Evolutionary conservation across 371 early-diverging fungal genomes (phyloP), one percentile per base, ranked within the genome.

Genomic region (Apophysomyces trapeziformis): DNA sequence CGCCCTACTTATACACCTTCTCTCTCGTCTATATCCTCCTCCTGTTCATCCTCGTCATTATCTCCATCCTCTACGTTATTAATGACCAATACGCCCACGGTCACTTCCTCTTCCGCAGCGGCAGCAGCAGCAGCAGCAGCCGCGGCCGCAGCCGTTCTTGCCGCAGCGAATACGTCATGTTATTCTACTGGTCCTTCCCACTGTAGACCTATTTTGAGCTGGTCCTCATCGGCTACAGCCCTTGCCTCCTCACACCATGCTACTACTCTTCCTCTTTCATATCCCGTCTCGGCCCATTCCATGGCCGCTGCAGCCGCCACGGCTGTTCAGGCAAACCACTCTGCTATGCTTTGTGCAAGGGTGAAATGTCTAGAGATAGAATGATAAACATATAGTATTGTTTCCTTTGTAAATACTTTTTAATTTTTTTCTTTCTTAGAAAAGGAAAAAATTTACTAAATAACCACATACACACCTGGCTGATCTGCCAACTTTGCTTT

Each of bases 201-300:
- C 7, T 72, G 73, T 58, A 75, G 69, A 61, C 79, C 79, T 2
- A 76, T 79, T 57, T 58, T 79, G 69, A 79, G 79, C 73, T 79
- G 79, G 79, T 78, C 79, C 64, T 78, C 78, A 67, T 78, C 78
- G 4, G 43, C 67, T 26, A 67, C 67, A 57, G 65, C 65, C 32
- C 59, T 59, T 39, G 57, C 61, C 13, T 72, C 57, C 50, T 66
- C 63, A 37, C 59, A 58, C 45, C 70, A 65, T 39, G 38, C 58
- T 60, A 44, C 32, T 26, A 26, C 32, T 3, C 32, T 56, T 66
- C 32, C 41, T 59, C 41, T 58, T 38, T 57, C 54, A 37, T 59
- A 41, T 59, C 38, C 43, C 44, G 56, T 38, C 38, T 41, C 71
- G 43, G 61, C 65, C 38, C 37, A 61, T 21, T 47, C 61, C n/a